Percentiles rank a stretch among this genome's conserved stretches.
Evolutionary conservation across 768 basidiomycete species (phyloP).

Genomic region (Exidia glandulosa): DNA sequence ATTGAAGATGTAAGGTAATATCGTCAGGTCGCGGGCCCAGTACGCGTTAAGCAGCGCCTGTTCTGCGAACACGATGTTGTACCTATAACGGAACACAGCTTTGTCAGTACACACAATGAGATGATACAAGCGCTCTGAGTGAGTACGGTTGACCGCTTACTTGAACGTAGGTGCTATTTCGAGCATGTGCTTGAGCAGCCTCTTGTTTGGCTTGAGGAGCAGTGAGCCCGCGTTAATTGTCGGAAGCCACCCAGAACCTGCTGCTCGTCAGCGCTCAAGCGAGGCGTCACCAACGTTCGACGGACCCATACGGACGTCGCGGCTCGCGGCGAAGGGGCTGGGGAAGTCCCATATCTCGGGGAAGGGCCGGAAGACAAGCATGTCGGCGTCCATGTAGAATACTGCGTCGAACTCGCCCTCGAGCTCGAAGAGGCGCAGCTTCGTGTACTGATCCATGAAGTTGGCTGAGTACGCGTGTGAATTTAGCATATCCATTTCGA

Average conservation of each 20-base stretch:
- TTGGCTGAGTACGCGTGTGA: too few species aligned
- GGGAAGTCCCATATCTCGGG: constrained; percentile 5
- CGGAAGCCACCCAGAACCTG: constrained; percentile 4
- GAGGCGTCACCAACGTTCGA: background rate
- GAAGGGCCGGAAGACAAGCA: constrained; percentile 4
- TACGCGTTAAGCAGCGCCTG: constrained; percentile 5
- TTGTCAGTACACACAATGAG: too few species aligned
- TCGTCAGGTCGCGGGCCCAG: constrained; percentile 2
- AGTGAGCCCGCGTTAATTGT: constrained; percentile 4
- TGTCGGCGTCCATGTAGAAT: constrained; percentile 6
- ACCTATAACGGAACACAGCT: too few species aligned
- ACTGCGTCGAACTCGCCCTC: constrained; percentile 4
- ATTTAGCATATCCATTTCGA: too few species aligned
- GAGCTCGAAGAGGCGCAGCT: constrained; percentile 6
- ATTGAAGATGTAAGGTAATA: constrained; percentile 5
- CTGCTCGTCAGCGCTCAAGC: background rate
- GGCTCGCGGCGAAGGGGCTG: constrained; percentile 2
- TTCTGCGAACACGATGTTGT: constrained; percentile 3
- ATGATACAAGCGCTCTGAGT: too few species aligned
- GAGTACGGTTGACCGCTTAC: too few species aligned
- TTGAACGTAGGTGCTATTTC: constrained; percentile 3
- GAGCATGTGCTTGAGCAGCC: constrained; percentile 3
- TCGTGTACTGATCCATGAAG: constrained; percentile 7
- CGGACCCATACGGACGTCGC: constrained; percentile 5
- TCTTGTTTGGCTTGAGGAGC: constrained; percentile 4